These are phyloP conservation scores for Apiotrichum siamense DNA, from an alignment of 1,284 basidiomycete genomes.

Conservation along the genomic window DNA sequence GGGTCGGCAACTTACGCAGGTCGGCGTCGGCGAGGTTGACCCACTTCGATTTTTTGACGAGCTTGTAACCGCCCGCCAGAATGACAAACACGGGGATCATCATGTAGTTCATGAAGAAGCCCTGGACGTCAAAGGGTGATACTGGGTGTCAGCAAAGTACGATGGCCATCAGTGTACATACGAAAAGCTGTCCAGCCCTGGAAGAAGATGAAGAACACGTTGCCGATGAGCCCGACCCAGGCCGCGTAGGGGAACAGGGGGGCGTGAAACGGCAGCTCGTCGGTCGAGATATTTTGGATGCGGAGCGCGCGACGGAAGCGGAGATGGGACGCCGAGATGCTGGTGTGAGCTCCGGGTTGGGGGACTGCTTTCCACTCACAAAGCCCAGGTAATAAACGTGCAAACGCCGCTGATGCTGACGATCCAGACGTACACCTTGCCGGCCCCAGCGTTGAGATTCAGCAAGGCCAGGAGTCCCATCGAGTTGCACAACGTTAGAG, in stretches of 20 bases:
- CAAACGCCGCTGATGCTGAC: constrained; percentile 16
- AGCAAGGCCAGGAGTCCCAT: constrained; percentile 44
- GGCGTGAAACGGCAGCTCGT: constrained; percentile 47
- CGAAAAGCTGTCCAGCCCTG: constrained; percentile 1
- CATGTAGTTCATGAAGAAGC: constrained; percentile 7
- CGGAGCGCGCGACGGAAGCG: constrained; percentile 48
- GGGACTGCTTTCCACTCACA: neutral
- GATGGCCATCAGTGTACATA: neutral
- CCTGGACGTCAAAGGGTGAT: constrained; percentile 5
- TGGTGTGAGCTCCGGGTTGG: constrained; percentile 8
- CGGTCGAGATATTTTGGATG: constrained; percentile 34
- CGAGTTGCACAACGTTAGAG: constrained; percentile 26
- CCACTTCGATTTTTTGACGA: constrained; percentile 5
- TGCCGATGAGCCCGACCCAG: constrained; percentile 5
- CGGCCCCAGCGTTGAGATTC: constrained; percentile 18
- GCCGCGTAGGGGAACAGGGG: constrained; percentile 6
- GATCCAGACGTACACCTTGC: constrained; percentile 20
- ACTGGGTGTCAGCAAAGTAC: neutral
- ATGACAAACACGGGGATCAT: constrained; percentile 8
- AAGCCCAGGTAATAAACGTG: constrained; percentile 8
- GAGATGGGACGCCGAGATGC: constrained; percentile 19
- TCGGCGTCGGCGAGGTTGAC: neutral
- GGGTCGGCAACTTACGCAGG: neutral
- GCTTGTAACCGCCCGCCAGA: constrained; percentile 2
- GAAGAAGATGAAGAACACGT: constrained; percentile 7